Evolutionary conservation across 1,139 yeast genomes (phyloP).

Genomic region (Protomyces inundatus): DNA sequence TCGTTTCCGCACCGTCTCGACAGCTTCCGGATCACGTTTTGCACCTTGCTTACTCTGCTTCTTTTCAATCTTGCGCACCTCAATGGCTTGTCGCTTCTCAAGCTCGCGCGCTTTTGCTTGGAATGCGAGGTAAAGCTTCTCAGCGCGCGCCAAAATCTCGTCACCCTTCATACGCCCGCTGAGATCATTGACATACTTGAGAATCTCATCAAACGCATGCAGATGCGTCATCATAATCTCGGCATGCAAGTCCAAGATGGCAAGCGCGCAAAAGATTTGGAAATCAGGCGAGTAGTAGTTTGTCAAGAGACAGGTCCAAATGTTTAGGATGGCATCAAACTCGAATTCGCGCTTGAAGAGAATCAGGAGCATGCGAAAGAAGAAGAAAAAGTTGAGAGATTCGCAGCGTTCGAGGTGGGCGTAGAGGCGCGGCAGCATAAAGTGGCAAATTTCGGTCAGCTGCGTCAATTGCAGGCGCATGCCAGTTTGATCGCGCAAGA

Average conservation of each 20-base stretch:
- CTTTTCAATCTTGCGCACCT: background rate
- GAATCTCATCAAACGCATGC: slow-evolving; percentile 77
- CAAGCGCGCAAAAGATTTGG: slow-evolving; percentile 78
- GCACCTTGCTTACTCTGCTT: background rate
- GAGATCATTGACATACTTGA: slow-evolving; percentile 87
- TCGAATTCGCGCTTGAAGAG: slow-evolving; percentile 92
- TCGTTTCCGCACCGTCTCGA: background rate
- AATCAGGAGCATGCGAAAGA: slow-evolving; percentile 87
- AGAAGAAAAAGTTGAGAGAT: slow-evolving; percentile 82
- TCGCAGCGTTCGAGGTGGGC: slow-evolving; percentile 81
- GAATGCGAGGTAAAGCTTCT: slow-evolving; percentile 18
- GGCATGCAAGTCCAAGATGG: slow-evolving; percentile 80
- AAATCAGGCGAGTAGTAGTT: slow-evolving; percentile 80
- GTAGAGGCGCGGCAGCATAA: slow-evolving; percentile 80
- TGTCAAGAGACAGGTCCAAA: slow-evolving; percentile 96
- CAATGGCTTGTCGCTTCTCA: slow-evolving; percentile 3
- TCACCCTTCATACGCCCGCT: slow-evolving; percentile 20
- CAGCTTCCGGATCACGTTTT: background rate
- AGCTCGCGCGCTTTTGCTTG: slow-evolving; percentile 19
- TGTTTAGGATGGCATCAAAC: slow-evolving; percentile 67
- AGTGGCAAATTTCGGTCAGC: slow-evolving; percentile 73
- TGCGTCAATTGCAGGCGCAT: slow-evolving; percentile 84
- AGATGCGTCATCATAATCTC: slow-evolving; percentile 69
- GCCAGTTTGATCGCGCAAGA: slow-evolving; percentile 84
- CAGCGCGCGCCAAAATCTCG: slow-evolving; percentile 18